Percentiles rank a stretch among this genome's conserved stretches.
Conservation (phyloP, 768 basidiomycete genomes). For the Suillus subaureus region DNA sequence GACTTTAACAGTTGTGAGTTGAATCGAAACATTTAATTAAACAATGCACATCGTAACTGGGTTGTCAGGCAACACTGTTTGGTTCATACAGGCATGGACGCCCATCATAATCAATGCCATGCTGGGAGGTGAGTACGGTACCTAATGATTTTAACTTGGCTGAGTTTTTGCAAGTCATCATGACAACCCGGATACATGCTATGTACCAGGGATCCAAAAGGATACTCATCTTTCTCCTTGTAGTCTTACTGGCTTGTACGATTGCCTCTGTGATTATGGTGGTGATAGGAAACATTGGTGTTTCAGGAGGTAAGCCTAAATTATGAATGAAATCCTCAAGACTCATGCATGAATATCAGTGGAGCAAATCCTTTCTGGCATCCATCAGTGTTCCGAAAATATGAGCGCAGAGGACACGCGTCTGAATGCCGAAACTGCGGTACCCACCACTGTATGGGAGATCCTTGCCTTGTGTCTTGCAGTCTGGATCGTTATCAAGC, state of each 20-base stretch:
- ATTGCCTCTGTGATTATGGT: not conserved
- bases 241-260: not conserved
- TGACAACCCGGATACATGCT: not conserved
- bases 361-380: not conserved
- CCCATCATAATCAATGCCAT: not conserved
- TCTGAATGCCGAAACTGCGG: not conserved
- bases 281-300: not conserved
- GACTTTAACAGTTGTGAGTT: not conserved
- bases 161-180: not conserved
- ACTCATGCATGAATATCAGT: not conserved
- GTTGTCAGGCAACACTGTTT: not conserved
- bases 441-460: not conserved
- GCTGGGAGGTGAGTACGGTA: not conserved
- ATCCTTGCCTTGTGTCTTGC: not conserved
- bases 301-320: not conserved
- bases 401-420: not conserved
- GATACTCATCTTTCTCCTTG: not conserved
- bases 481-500: not conserved
- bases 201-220: not conserved
- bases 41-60: not conserved
- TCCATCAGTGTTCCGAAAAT: not conserved
- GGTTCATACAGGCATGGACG: not conserved
- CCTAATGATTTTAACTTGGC: not conserved
- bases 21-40: not conserved
- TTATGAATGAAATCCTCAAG: not conserved